A percentile compares a stretch with the other conserved stretches of the same genome.
phyloP scores from a whole-genome alignment of 345 rosid species.

The Kandelia obovata region DNA sequence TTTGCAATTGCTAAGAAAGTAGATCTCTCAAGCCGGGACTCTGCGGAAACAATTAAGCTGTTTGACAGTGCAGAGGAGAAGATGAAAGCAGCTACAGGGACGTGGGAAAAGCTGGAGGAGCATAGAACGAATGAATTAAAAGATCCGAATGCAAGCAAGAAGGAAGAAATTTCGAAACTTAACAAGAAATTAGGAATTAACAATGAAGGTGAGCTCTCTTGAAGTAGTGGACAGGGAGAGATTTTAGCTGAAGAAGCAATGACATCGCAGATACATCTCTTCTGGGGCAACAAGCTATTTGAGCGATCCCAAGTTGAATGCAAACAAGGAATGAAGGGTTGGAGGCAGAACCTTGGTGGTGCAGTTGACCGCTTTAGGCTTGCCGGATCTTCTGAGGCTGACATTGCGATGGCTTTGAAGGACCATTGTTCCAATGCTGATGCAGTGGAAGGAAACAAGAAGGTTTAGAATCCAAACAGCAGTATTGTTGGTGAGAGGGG shows the following conservation, averaged over 20 bases:
- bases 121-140: slow-evolving; percentile 62
- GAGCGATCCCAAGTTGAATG: slow-evolving; percentile 99
- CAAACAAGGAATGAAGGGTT: slow-evolving; percentile 66
- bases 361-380: slow-evolving; percentile 86
- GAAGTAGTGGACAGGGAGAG: slow-evolving; percentile 36
- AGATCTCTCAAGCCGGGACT: slow-evolving; percentile 74
- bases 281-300: slow-evolving; percentile 96
- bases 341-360: slow-evolving; percentile 70
- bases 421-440: slow-evolving; percentile 80
- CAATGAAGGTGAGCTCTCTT: slow-evolving; percentile 42
- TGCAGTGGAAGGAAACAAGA: slow-evolving; percentile 42
- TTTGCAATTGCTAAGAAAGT: slow-evolving; percentile 71
- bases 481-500: slow-evolving; percentile 20
- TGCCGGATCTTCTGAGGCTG: slow-evolving; percentile 88
- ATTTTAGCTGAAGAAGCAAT: slow-evolving; percentile 80
- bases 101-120: slow-evolving; percentile 98
- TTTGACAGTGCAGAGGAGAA: slow-evolving; percentile 81
- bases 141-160: slow-evolving; percentile 67
- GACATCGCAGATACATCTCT: slow-evolving; percentile 98
- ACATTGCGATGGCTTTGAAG: slow-evolving; percentile 67
- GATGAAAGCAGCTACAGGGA: slow-evolving; percentile 85
- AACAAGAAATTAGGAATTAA: slow-evolving; percentile 65
- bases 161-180: slow-evolving; percentile 62
- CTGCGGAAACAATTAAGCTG: slow-evolving; percentile 62
- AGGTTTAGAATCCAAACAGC: slow-evolving; percentile 21